A percentile compares a stretch with the other conserved stretches of the same genome.
These are phyloP conservation scores for Fusarium metavorans DNA, from an alignment of 2,329 filamentous ascomycete species.

Conservation along the genomic window DNA sequence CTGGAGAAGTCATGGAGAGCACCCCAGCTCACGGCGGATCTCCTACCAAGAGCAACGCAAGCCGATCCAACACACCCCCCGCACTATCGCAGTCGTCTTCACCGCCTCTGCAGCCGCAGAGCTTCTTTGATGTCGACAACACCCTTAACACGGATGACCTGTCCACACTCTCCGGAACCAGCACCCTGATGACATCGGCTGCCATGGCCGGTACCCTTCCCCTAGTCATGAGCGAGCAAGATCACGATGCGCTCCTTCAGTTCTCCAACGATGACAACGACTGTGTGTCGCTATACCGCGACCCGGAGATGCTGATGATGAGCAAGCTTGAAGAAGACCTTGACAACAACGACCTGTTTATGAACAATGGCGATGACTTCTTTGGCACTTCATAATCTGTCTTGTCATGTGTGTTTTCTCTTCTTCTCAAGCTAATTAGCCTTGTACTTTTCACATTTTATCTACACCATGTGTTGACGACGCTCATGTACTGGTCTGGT, in stretches of 20 bases:
- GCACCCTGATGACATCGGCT: slow-evolving; percentile 49
- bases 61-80: slow-evolving; percentile 69
- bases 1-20: slow-evolving; percentile 57
- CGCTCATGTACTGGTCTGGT: slow-evolving; percentile 36
- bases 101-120: slow-evolving; percentile 57
- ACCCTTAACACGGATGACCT: slow-evolving; percentile 48
- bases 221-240: slow-evolving; percentile 52
- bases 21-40: slow-evolving; percentile 56
- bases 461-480: slow-evolving; percentile 30
- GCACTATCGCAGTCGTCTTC: slow-evolving; percentile 72
- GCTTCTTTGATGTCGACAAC: slow-evolving; percentile 62
- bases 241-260: slow-evolving; percentile 59
- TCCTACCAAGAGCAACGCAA: slow-evolving; percentile 63
- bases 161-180: slow-evolving; percentile 44
- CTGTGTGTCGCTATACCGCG: slow-evolving; percentile 59
- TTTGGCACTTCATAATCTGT: slow-evolving; percentile 55
- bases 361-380: slow-evolving; percentile 62
- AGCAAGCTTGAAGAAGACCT: slow-evolving; percentile 68
- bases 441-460: slow-evolving; percentile 22
- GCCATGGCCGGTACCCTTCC: slow-evolving; percentile 50
- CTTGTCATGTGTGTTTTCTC: not conserved
- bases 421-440: slow-evolving; percentile 29
- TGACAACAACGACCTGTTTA: slow-evolving; percentile 65
- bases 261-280: slow-evolving; percentile 57
- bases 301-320: slow-evolving; percentile 62